phyloP scores from a whole-genome alignment of 2,329 filamentous ascomycete genomes.

The Neoarthrinium moseri region DNA sequence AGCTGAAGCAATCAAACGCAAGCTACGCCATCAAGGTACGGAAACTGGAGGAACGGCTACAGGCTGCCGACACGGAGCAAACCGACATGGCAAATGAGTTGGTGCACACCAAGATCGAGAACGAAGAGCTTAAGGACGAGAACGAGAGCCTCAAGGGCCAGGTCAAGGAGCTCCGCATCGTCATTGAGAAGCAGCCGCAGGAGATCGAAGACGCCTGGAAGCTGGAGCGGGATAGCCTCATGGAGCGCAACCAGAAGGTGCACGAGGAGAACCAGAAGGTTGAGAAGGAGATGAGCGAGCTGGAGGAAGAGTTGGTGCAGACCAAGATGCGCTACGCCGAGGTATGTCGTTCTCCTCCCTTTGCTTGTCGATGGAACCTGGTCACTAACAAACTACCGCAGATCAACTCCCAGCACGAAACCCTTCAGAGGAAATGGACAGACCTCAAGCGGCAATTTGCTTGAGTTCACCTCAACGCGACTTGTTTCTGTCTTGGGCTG shows the following conservation, averaged over 20 bases:
- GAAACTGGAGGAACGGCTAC: constrained; percentile 80
- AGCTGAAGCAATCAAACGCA: constrained; percentile 64
- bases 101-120: constrained; percentile 89
- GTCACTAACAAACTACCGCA: constrained; percentile 28
- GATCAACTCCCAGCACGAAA: constrained; percentile 71
- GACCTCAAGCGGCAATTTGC: constrained; percentile 65
- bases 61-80: constrained; percentile 87
- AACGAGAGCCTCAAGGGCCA: constrained; percentile 87
- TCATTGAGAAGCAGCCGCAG: constrained; percentile 85
- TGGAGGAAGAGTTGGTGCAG: constrained; percentile 88
- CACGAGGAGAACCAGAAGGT: constrained; percentile 88
- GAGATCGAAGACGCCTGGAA: constrained; percentile 83
- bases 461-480: no score
- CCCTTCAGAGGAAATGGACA: constrained; percentile 73
- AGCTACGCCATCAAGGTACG: constrained; percentile 75
- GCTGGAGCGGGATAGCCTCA: constrained; percentile 84
- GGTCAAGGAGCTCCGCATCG: constrained; percentile 77
- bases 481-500: no score
- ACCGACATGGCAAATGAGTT: constrained; percentile 88
- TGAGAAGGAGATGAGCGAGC: constrained; percentile 86
- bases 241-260: constrained; percentile 89
- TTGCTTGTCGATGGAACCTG: background rate
- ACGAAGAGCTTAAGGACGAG: constrained; percentile 82
- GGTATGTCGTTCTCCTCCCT: constrained; percentile 55
- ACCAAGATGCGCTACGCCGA: constrained; percentile 96